Evolutionary conservation across 306 rosid genomes (phyloP).

Genomic region (Vigna trinervia): DNA sequence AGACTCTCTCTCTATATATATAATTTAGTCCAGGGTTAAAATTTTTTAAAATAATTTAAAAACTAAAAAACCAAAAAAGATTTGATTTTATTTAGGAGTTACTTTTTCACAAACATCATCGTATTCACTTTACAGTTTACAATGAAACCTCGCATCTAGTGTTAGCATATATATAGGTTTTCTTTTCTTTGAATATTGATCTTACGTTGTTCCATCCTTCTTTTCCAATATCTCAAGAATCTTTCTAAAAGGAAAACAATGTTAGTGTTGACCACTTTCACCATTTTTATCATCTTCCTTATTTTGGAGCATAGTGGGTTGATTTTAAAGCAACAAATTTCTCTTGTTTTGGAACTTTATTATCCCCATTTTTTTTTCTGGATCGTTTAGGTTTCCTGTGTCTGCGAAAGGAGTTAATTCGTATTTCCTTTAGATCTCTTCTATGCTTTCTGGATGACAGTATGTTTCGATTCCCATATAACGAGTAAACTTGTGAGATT

Average conservation of each 20-base stretch:
- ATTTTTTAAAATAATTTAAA: too few relatives aligned
- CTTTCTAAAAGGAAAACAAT: not conserved
- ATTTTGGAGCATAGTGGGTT: not conserved
- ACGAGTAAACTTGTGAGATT: not conserved
- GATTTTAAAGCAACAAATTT: slow-evolving; percentile 7
- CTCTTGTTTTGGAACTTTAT: not conserved
- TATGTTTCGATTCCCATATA: not conserved
- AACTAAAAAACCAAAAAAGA: too few relatives aligned
- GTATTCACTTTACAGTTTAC: slow-evolving; percentile 9
- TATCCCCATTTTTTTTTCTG: not conserved
- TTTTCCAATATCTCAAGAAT: slow-evolving; percentile 22
- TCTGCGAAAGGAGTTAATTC: not conserved
- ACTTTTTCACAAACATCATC: not conserved
- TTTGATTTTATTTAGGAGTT: not conserved
- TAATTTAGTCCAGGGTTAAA: too few relatives aligned
- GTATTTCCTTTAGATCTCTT: not conserved
- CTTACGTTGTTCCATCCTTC: slow-evolving; percentile 18
- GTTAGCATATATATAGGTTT: not conserved
- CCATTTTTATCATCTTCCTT: slow-evolving; percentile 14
- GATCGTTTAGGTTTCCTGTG: not conserved
- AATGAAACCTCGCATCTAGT: not conserved
- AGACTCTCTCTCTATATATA: too few relatives aligned
- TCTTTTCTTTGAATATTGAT: not conserved
- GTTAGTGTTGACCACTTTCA: not conserved
- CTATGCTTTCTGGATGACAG: not conserved